Base-by-base conservation (phyloP, 345 rosid species). In the Populus simonii region DNA sequence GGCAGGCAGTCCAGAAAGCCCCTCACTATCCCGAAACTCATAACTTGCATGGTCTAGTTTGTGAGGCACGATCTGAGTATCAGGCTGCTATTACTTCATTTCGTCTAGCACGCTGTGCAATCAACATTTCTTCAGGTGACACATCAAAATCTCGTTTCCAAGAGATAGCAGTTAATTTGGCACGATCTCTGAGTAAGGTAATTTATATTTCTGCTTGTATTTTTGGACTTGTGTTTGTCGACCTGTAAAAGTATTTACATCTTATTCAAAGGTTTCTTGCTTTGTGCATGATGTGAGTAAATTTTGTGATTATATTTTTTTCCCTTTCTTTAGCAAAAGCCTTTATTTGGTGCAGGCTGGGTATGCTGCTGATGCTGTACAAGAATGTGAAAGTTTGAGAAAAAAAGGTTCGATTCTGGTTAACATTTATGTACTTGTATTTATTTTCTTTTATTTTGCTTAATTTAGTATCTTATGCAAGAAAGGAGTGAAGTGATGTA, bases 1-100 rank as follows among this genome's bases (percentile, higher is more conserved):
- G 88, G 80, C 99, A 92, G 86, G 99, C 98, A 29, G 93, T 93
- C 78, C 93, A 90, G 81, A 92, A 87, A 27, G 92, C 89, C 74
- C 99, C 97, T 70, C 85, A 87, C 43, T 88, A 83, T 85, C 89
- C 96, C 1, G 97, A 96, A 81, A 85, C 98, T 55, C 99, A 92
- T 84, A 96, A 96, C 79, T 82, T 96, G 79, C 87, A 89, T 65
- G 98, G 98, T 70, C 89, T 96, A 71, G 89, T 89, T 68, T 90
- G 88, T 81, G 99, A 96, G 89, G 92, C 96, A 82, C 90, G 88
- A 38, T 78, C 18, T 68, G 90, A 91, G 70, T 91, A 90, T 89
- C 77, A 83, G 67, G 79, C 86, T 76, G 96, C 98, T 81, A 71
- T 82, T 80, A 77, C 89, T 80, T 91, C 92, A 0, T 96, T 92